Base-by-base conservation (phyloP, 495 filamentous ascomycete genomes). In the Hyaloscypha finlandica region DNA sequence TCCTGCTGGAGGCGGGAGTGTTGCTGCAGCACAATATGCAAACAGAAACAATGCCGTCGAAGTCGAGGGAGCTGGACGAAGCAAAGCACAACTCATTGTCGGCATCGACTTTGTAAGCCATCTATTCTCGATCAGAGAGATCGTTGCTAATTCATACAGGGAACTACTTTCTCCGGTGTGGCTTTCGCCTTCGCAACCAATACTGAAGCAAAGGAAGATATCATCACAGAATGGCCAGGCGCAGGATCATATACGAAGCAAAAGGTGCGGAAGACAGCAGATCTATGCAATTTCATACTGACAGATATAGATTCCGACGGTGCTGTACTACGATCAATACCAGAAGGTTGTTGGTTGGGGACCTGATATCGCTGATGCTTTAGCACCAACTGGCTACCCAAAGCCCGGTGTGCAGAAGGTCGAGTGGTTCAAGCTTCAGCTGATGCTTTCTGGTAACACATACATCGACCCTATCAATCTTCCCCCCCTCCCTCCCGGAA, bases 21-120 rank as follows among this genome's bases (percentile, higher is more conserved):
- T 65, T 33, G 83, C 83, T 8, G 83, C 80, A 0, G 83, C 83
- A 63, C 72, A 69, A 66, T 76, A 64, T 65, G 76, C 42, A 77
- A 82, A 74, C 79, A 83, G 68, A 71, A 80, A 67, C 64, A 80
- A 84, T 59, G 86, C 86, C 61, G 90, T 89, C 42, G 96, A 97
- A 77, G 90, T 97, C 30, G 93, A 97, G 71, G 93, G 91, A 32
- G 90, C 87, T 63, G 92, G 90, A 72, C 85, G 92, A 73, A 91
- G 86, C 75, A 92, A 91, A 77, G 88, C 90, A 25, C 89, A 92
- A 81, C 80, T 92, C 67, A 92, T 92, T 74, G 89, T 92, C 63
- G 89, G 89, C 63, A 92, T 92, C 73, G 89, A 92, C 73, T 92
- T 92, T 81, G 90, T 92, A 79, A 74, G 90, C 81, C 29, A 31